Evolutionary conservation across 768 basidiomycete genomes (phyloP).

Genomic region (Mycena chlorophos): DNA sequence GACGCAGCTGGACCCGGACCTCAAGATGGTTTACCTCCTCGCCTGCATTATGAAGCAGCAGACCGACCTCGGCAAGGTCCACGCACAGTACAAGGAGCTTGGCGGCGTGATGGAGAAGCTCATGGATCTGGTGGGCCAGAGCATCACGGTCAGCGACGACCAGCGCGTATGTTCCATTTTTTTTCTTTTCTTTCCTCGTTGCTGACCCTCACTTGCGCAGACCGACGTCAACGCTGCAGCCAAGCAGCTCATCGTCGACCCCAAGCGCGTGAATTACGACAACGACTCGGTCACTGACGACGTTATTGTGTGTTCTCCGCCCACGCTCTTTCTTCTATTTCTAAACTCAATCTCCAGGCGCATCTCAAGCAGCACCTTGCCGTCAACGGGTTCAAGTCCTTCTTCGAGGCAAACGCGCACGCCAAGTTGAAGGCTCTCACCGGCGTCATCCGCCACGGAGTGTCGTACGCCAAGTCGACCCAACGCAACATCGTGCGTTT

Average conservation of each 20-base stretch:
- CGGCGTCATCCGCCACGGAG: neutral
- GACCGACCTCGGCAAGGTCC: neutral
- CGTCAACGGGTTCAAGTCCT: neutral
- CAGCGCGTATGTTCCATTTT: neutral
- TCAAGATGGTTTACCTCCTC: neutral
- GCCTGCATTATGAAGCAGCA: neutral
- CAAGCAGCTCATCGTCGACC: neutral
- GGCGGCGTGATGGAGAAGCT: neutral
- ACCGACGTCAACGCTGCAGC: neutral
- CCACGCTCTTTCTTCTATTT: neutral
- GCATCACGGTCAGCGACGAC: neutral
- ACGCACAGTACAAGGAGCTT: neutral
- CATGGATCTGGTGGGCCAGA: neutral
- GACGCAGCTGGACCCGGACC: too few species aligned
- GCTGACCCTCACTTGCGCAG: neutral
- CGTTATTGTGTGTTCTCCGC: neutral
- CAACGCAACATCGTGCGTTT: neutral
- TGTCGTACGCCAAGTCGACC: neutral
- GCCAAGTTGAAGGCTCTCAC: neutral
- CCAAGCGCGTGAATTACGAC: constrained; percentile 1
- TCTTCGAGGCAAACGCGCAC: neutral
- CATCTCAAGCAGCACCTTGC: neutral
- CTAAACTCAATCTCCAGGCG: neutral
- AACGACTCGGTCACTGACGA: neutral
- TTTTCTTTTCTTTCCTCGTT: neutral